A percentile compares a stretch with the other conserved stretches of the same genome.
phyloP scores from a whole-genome alignment of 169 alveolate species.

The Perkinsus olseni region DNA sequence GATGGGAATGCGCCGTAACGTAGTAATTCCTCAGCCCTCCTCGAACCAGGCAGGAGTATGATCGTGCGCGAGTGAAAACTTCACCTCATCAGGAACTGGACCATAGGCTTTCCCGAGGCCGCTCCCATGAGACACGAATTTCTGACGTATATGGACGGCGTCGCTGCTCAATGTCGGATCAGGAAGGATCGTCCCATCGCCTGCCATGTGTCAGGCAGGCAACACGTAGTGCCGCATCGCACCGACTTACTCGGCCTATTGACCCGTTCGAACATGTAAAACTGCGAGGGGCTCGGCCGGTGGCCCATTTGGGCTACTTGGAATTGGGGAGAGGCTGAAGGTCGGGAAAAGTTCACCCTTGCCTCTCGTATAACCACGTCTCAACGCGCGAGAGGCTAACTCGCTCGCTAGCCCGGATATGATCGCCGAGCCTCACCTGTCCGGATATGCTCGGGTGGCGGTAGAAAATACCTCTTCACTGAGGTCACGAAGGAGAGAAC shows the following conservation, averaged over 20 bases:
- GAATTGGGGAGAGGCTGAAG: background rate
- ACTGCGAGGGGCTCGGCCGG: background rate
- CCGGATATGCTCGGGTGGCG: background rate
- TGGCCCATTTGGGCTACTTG: background rate
- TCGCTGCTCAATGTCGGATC: background rate
- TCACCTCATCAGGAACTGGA: background rate
- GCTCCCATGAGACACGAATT: background rate
- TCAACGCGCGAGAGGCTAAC: too few relatives aligned
- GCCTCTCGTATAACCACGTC: too few relatives aligned
- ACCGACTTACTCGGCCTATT: background rate
- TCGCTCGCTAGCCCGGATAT: too few relatives aligned
- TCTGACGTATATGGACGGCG: background rate
- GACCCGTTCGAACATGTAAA: background rate
- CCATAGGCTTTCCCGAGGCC: background rate
- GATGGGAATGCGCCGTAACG: too few relatives aligned
- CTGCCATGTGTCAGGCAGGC: background rate
- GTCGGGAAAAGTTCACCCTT: too few relatives aligned
- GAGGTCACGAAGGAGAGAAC: background rate
- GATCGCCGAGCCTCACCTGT: background rate
- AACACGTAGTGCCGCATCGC: background rate
- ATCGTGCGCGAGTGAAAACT: too few relatives aligned
- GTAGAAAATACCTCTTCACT: background rate
- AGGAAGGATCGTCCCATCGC: background rate
- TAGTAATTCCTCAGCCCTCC: too few relatives aligned
- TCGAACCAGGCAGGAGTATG: too few relatives aligned